Evolutionary conservation across 2,329 filamentous ascomycete genomes (phyloP), one percentile per base, ranked within the genome.

Genomic region (Botryotinia narcissicola): DNA sequence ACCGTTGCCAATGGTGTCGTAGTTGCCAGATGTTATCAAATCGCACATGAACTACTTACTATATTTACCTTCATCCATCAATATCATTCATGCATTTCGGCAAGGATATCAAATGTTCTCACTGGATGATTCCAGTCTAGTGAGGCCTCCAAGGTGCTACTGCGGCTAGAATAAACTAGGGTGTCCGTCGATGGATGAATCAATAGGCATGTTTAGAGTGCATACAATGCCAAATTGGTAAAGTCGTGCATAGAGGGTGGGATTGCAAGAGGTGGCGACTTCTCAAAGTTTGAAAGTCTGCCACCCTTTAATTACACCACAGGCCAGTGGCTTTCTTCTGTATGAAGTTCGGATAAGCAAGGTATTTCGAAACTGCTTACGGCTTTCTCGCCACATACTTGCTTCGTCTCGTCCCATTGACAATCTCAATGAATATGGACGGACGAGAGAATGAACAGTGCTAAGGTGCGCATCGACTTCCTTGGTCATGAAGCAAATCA

Each of bases 251-350:
- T 48, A 22, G 22, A 68, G 57, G 63, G 40, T 29, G n/a, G 63
- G 40, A 54, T 68, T 68, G n/a, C 62, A 61, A 42, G 70, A 46
- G 70, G 70, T 67, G 60, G 60, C 61, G 18, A 72, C n/a, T 29
- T 66, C n/a, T 72, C 61, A 72, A 61, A 46, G 16, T 14, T 48
- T 46, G 70, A 72, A 67, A 72, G 8, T 72, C 48, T 67, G 61
- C 46, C 61, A 72, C 37, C 32, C 62, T 71, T 42, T 59, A 54
- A 40, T 72, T 42, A 35, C 51, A 72, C 71, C n/a, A 46, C 66
- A 69, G 48, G 18, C 18, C 66, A 69, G 40, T 69, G 66, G 48
- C 35, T 57, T 57, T 42, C 54, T 42, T 42, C 37, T 42, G 48
- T 57, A 37, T 68, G 64, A 18, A 68, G 37, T 37, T 29, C 16